Conservation (phyloP, 805 yeast genomes). For the Cyberlindnera samutprakarnensis region DNA sequence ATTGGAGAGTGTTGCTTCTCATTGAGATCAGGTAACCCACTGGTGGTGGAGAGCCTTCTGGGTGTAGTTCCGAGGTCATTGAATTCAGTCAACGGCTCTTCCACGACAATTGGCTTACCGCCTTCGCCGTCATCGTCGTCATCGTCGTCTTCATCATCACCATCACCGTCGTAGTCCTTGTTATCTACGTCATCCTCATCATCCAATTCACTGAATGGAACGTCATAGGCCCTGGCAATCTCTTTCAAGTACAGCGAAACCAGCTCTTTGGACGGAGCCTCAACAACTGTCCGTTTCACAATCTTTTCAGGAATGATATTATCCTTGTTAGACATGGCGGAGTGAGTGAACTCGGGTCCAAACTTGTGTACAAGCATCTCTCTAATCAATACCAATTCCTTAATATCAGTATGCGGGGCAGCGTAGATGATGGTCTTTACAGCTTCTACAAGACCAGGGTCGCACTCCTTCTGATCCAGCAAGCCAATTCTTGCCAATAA, state of each 20-base stretch:
- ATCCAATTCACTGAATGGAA: slow-evolving; percentile 55
- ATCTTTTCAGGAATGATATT: slow-evolving; percentile 63
- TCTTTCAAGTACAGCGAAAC: slow-evolving; percentile 69
- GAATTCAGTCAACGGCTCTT: slow-evolving; percentile 21
- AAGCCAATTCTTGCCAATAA: slow-evolving; percentile 67
- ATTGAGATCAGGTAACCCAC: slow-evolving; percentile 12
- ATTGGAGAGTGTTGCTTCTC: slow-evolving; percentile 28
- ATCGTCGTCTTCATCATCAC: slow-evolving; percentile 25
- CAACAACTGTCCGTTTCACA: slow-evolving; percentile 50
- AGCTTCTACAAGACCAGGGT: slow-evolving; percentile 46
- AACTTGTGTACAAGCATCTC: slow-evolving; percentile 57
- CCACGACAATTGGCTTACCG: slow-evolving; percentile 29
- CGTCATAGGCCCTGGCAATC: slow-evolving; percentile 73
- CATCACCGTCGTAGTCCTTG: slow-evolving; percentile 26
- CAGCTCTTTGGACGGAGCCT: slow-evolving; percentile 57
- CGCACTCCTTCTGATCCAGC: slow-evolving; percentile 31
- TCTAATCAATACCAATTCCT: slow-evolving; percentile 54
- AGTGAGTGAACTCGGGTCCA: slow-evolving; percentile 52
- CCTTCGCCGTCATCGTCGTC: slow-evolving; percentile 26
- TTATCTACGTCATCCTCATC: slow-evolving; percentile 20
- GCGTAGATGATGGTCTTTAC: slow-evolving; percentile 62
- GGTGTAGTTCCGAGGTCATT: slow-evolving; percentile 16
- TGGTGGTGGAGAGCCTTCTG: slow-evolving; percentile 15
- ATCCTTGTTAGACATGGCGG: slow-evolving; percentile 43
- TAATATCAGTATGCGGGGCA: slow-evolving; percentile 67